Evolutionary conservation across 2,329 filamentous ascomycete genomes (phyloP).

Genomic region (Colletotrichum liriopes): DNA sequence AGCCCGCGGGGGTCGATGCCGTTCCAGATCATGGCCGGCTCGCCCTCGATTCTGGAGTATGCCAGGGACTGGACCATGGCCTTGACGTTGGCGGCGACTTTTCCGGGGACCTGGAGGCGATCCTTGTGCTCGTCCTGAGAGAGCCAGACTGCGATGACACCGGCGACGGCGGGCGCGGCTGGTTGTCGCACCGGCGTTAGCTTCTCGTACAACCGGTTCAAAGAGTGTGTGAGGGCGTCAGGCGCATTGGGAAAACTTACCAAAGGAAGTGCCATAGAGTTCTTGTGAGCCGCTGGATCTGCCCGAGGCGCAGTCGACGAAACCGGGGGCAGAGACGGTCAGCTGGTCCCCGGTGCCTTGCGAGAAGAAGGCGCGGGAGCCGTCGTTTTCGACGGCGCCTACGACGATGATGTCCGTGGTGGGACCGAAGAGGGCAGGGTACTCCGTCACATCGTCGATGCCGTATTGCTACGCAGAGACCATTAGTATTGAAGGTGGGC

Average conservation of each 20-base stretch:
- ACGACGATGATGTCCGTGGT: slow-evolving; percentile 31
- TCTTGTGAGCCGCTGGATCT: not conserved
- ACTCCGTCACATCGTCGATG: not conserved
- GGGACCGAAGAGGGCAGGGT: slow-evolving; percentile 23
- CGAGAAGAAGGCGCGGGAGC: slow-evolving; percentile 8
- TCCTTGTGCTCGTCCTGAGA: slow-evolving; percentile 11
- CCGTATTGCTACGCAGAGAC: not conserved
- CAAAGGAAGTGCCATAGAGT: slow-evolving; percentile 13
- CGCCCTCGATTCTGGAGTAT: slow-evolving; percentile 8
- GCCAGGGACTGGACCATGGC: slow-evolving; percentile 19
- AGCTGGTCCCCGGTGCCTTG: slow-evolving; percentile 22
- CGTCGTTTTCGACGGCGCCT: slow-evolving; percentile 16
- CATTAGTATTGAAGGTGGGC: not conserved
- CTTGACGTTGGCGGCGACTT: slow-evolving; percentile 29
- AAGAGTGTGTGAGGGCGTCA: rapidly evolving
- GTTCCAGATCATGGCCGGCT: slow-evolving; percentile 27
- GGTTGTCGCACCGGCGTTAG: not conserved
- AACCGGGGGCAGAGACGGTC: slow-evolving; percentile 19
- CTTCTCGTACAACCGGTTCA: too few species aligned
- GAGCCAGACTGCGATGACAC: slow-evolving; percentile 35
- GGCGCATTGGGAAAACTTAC: not conserved
- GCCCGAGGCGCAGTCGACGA: not conserved
- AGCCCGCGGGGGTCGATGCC: slow-evolving; percentile 22
- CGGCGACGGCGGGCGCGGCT: slow-evolving; percentile 21
- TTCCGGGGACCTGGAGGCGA: slow-evolving; percentile 11